phyloP scores from a whole-genome alignment of 2,329 filamentous ascomycete genomes.

The Neocucurbitaria cava region DNA sequence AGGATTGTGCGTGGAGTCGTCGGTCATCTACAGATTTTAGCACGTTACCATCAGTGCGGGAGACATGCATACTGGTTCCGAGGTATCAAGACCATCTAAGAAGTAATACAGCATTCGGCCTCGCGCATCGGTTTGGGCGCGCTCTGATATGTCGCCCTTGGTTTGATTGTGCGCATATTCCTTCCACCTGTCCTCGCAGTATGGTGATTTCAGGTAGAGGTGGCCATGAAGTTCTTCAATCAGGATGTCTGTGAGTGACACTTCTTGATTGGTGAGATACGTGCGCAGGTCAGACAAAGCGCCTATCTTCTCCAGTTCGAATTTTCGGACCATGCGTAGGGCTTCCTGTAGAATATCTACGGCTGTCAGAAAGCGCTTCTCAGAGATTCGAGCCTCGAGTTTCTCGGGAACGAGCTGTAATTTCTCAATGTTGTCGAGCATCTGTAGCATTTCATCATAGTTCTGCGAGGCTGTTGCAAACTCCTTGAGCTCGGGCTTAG shows the following conservation, averaged over 20 bases:
- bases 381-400: conserved; percentile 91
- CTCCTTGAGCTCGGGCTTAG: conserved; percentile 89
- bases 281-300: conserved; percentile 83
- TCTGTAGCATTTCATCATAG: conserved; percentile 88
- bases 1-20: conserved; percentile 91
- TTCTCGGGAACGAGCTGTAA: conserved; percentile 89
- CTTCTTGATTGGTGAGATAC: conserved; percentile 93
- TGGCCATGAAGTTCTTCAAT: conserved; percentile 98
- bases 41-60: background rate
- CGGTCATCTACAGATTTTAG: conserved; percentile 63
- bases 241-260: conserved; percentile 87
- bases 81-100: conserved; percentile 63
- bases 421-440: conserved; percentile 84
- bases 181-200: conserved; percentile 97
- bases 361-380: conserved; percentile 91
- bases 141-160: conserved; percentile 44
- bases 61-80: conserved; percentile 42
- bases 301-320: conserved; percentile 90
- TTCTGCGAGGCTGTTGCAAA: conserved; percentile 85
- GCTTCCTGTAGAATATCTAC: conserved; percentile 92
- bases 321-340: conserved; percentile 80
- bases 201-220: conserved; percentile 95
- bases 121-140: conserved; percentile 48
- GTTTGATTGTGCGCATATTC: conserved; percentile 73
- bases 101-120: conserved; percentile 64